A percentile compares a stretch with the other conserved stretches of the same genome.
phyloP scores from a whole-genome alignment of 495 filamentous ascomycete species.

The Diplogelasinospora grovesii region DNA sequence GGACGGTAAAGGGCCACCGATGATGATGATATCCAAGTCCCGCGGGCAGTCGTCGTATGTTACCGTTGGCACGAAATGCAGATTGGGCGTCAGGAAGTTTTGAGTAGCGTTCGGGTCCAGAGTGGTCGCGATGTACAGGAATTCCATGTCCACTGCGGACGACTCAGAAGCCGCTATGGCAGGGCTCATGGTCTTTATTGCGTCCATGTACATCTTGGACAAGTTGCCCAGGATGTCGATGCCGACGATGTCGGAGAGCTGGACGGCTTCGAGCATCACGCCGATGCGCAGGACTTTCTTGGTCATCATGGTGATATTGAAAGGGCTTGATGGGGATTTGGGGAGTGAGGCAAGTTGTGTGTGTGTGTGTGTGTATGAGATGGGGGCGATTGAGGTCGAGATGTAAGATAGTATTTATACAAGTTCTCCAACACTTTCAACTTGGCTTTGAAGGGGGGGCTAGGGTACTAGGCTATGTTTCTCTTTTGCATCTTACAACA shows the following conservation, averaged over 20 bases:
- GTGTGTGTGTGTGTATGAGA: too few relatives aligned
- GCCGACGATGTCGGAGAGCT: slow-evolving; percentile 19
- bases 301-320: too few relatives aligned
- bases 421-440: too few relatives aligned
- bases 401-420: too few relatives aligned
- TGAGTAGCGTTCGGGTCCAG: slow-evolving; percentile 12
- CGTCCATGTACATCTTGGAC: slow-evolving; percentile 8
- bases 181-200: slow-evolving; percentile 4
- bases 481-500: too few relatives aligned
- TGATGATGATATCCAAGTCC: slow-evolving; percentile 18
- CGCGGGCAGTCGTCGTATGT: slow-evolving; percentile 21
- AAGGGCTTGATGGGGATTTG: too few relatives aligned
- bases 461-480: too few relatives aligned
- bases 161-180: neutral
- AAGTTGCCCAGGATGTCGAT: slow-evolving; percentile 22
- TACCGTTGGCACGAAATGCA: slow-evolving; percentile 9
- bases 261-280: slow-evolving; percentile 18
- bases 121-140: slow-evolving; percentile 18
- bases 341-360: too few relatives aligned
- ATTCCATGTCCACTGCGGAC: slow-evolving; percentile 16
- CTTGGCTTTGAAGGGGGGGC: too few relatives aligned
- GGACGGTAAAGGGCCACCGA: slow-evolving; percentile 16
- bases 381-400: too few relatives aligned
- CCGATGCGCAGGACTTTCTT: slow-evolving; percentile 16
- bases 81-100: slow-evolving; percentile 7